These are phyloP conservation scores for Cyberlindnera meyerae DNA, from an alignment of 805 yeast genomes.

Conservation along the genomic window DNA sequence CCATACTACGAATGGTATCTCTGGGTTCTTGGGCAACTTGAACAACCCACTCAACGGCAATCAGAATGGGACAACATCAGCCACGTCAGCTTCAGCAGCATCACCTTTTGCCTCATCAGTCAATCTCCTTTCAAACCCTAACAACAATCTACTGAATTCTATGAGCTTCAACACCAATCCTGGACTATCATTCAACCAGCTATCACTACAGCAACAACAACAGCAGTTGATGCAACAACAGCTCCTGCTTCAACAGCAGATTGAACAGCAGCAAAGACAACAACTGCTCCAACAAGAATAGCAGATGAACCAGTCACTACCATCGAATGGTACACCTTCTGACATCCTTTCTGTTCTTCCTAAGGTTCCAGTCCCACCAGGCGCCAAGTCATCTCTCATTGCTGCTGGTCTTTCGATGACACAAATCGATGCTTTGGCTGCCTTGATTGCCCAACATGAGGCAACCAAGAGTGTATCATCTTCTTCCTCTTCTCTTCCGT, in stretches of 20 bases:
- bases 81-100: not conserved
- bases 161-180: conserved; percentile 2
- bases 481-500: not conserved
- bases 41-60: conserved; percentile 3
- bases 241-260: not conserved
- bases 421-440: conserved; percentile 70
- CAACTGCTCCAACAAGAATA: not conserved
- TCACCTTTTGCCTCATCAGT: not conserved
- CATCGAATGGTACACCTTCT: conserved; percentile 25
- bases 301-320: conserved; percentile 10
- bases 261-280: not conserved
- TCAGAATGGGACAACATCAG: not conserved
- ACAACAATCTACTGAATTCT: not conserved
- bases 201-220: conserved; percentile 1
- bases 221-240: conserved; percentile 1
- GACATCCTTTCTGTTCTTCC: conserved; percentile 44
- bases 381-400: conserved; percentile 58
- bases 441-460: conserved; percentile 69
- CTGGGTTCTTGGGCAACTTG: not conserved
- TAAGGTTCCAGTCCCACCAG: conserved; percentile 64
- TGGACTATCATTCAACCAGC: not conserved
- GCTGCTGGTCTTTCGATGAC: conserved; percentile 63
- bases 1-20: no score
- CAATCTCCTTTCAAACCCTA: no score
- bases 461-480: conserved; percentile 12